These are phyloP conservation scores for Yamadazyma scolyti DNA, from an alignment of 805 yeast genomes.

Conservation along the genomic window DNA sequence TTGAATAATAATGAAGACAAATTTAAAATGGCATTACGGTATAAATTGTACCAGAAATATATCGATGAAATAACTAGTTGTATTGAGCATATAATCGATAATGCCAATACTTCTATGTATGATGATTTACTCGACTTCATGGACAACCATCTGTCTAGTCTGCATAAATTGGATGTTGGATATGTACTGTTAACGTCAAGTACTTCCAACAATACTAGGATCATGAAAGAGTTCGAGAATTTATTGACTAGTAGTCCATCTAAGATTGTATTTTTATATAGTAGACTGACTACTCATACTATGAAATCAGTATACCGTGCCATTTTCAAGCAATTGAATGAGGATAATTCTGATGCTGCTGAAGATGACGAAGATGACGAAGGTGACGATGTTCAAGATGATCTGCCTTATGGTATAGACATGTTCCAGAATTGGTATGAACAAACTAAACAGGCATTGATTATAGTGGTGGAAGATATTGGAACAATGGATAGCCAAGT, in stretches of 20 bases:
- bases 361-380: conserved; percentile 2
- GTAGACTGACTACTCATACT: conserved; percentile 26
- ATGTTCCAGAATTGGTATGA: conserved; percentile 7
- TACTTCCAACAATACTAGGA: conserved; percentile 37
- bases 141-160: no score
- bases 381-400: conserved; percentile 13
- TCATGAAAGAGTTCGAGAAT: conserved; percentile 30
- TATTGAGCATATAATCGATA: conserved; percentile 3
- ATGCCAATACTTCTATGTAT: conserved; percentile 30
- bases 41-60: not conserved
- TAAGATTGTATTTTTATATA: conserved; percentile 23
- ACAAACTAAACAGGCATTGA: conserved; percentile 1
- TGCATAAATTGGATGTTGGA: conserved; percentile 24
- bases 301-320: conserved; percentile 31
- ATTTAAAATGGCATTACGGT: conserved; percentile 1
- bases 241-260: conserved; percentile 9
- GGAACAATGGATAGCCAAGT: conserved; percentile 31
- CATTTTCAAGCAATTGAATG: conserved; percentile 24
- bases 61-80: not conserved
- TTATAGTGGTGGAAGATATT: conserved; percentile 34
- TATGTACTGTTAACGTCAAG: conserved; percentile 36
- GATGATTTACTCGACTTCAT: conserved; percentile 14
- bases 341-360: not conserved
- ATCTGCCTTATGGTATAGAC: conserved; percentile 33
- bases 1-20: conserved; percentile 1